Conservation (phyloP, 257 asterid species). For the Echites panduratus region DNA sequence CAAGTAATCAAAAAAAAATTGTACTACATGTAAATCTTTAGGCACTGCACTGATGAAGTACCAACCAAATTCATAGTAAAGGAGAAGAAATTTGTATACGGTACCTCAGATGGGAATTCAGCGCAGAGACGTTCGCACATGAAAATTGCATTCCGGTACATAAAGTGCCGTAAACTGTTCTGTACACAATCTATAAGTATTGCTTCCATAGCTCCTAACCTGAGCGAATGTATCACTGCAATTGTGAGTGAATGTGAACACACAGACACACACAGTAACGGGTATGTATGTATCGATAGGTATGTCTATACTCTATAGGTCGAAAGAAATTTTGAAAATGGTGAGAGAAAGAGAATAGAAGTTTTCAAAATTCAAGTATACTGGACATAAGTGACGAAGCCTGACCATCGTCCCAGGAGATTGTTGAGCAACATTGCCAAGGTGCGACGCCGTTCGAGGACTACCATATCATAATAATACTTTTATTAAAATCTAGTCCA, state of each 20-base stretch:
- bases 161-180: constrained; percentile 57
- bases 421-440: too few species aligned
- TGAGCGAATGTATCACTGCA: neutral
- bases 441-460: too few species aligned
- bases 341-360: neutral
- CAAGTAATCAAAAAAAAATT: neutral
- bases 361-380: too few species aligned
- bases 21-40: neutral
- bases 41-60: neutral
- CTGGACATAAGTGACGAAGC: too few species aligned
- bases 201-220: constrained; percentile 49
- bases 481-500: too few species aligned
- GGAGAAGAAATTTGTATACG: neutral
- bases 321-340: neutral
- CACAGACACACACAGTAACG: neutral
- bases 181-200: constrained; percentile 61
- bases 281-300: too few species aligned
- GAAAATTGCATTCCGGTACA: constrained; percentile 83
- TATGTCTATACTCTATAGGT: too few species aligned
- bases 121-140: constrained; percentile 94
- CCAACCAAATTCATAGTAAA: neutral
- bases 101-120: constrained; percentile 84
- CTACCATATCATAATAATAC: too few species aligned
- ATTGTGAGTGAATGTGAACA: neutral
- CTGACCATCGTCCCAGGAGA: too few species aligned